Evolutionary conservation across 306 rosid species (phyloP), one percentile per base, ranked within the genome.

Genomic region (Notholithocarpus densiflorus): DNA sequence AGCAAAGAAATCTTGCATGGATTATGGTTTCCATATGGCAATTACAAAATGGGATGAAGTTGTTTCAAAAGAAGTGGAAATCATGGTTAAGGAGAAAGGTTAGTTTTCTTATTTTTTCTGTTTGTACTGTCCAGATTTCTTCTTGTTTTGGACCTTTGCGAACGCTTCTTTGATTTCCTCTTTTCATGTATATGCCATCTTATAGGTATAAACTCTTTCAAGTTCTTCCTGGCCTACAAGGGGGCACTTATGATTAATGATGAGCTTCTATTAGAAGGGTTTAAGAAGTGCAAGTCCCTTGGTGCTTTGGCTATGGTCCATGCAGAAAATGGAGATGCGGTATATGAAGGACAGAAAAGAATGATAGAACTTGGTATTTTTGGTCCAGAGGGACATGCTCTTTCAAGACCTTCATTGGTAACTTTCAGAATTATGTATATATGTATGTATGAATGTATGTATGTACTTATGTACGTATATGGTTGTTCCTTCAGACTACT

Each of bases 251-350:
- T 94, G 98, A 69, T 94, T 82, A 87, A 77, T 55, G 98, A 94
- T 77, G 98, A 94, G 74, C 93, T 94, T 75, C 86, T 94, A 62
- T 78, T 94, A 79, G 88, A 94, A 88, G 98, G 93, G 68, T 85
- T 94, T 65, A 89, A 85, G 77, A 94, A 82, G 82, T 92, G 98
- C 90, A 92, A 92, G 89, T 89, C 97, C 71, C 98, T 94, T 52
- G 98, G 98, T 73, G 97, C 98, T 78, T 77, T 94, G 80, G 97
- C 98, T 66, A 94, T 94, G 98, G 97, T 94, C 69, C 98, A 94
- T 89, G 98, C 97, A 61, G 98, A 94, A 91, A 94, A 92, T 87
- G 98, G 97, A 74, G 97, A 94, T 80, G 97, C 92, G 70, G 97
- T 92, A 31, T 80, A 75, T 54, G 97, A 89, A 91, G 98, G 98